Evolutionary conservation across 345 rosid species (phyloP).

Genomic region (Lepidium sativum): DNA sequence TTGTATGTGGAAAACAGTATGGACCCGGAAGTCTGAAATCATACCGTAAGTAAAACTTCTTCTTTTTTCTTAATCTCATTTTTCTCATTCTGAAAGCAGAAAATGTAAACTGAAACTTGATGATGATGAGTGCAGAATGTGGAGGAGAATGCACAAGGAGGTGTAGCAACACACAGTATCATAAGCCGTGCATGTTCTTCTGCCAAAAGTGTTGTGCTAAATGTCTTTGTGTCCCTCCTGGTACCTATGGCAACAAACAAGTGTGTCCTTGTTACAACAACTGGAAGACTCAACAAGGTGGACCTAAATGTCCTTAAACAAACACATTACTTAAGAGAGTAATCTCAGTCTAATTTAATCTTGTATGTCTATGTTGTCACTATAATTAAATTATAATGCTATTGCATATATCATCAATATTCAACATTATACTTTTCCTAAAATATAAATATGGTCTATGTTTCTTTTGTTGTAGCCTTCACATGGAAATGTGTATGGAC

Average conservation of each 20-base stretch:
- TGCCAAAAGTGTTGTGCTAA: slow-evolving; percentile 64
- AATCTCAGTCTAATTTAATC: not conserved
- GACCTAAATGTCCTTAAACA: slow-evolving; percentile 62
- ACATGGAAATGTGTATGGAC: not conserved
- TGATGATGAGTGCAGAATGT: slow-evolving; percentile 19
- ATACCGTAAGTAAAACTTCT: slow-evolving; percentile 30
- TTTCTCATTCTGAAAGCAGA: not conserved
- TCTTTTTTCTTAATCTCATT: not conserved
- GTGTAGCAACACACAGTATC: slow-evolving; percentile 55
- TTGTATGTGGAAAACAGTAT: slow-evolving; percentile 23
- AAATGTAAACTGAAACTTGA: no score
- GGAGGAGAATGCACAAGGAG: slow-evolving; percentile 59
- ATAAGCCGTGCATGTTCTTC: slow-evolving; percentile 68
- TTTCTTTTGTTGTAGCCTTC: not conserved
- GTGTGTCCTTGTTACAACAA: slow-evolving; percentile 70
- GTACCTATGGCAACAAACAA: slow-evolving; percentile 53
- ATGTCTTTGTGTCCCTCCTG: slow-evolving; percentile 83
- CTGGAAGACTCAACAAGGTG: slow-evolving; percentile 65
- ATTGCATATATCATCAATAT: not conserved
- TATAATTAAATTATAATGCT: not conserved
- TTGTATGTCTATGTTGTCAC: not conserved
- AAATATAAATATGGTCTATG: not conserved
- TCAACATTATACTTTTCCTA: not conserved
- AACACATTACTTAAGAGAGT: not conserved
- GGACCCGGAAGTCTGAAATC: slow-evolving; percentile 45